Conservation (phyloP, 2,329 filamentous ascomycete genomes). For the Waltergamsia citrina region DNA sequence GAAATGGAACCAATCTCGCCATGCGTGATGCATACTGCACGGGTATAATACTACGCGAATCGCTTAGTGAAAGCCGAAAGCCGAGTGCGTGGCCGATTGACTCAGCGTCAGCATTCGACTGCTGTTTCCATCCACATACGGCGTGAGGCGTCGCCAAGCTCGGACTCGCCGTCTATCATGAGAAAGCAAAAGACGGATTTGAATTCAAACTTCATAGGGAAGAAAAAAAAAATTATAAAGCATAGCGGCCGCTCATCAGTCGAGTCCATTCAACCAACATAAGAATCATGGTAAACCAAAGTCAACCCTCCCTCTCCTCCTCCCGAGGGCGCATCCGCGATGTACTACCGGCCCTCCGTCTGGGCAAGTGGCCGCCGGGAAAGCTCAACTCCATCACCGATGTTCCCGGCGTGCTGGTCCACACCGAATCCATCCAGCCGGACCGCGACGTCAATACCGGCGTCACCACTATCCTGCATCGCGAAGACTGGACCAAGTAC, state of each 20-base stretch:
- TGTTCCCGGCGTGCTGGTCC: conserved; percentile 35
- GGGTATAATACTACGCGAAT: not conserved
- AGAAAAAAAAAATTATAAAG: too few species aligned
- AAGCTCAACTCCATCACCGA: conserved; percentile 41
- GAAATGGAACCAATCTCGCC: too few species aligned
- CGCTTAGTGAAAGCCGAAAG: not conserved
- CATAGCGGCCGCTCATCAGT: too few species aligned
- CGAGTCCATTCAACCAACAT: too few species aligned
- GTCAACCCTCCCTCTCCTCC: too few species aligned
- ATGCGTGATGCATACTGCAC: too few species aligned
- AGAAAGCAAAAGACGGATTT: too few species aligned
- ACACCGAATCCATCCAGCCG: conserved; percentile 31
- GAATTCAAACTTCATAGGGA: too few species aligned
- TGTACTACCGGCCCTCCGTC: conserved; percentile 30
- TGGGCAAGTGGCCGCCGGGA: conserved; percentile 33
- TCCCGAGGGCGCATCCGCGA: conserved; percentile 25
- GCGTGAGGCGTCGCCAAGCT: too few species aligned
- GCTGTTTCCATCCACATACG: too few species aligned
- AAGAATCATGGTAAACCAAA: too few species aligned
- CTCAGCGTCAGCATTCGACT: not conserved
- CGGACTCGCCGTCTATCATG: too few species aligned
- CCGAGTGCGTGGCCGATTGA: not conserved
- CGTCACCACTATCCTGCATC: conserved; percentile 38
- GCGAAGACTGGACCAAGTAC: conserved; percentile 30
- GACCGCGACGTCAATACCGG: conserved; percentile 34